Evolutionary conservation across 345 rosid species (phyloP).

Genomic region (Salix koriyanagi): DNA sequence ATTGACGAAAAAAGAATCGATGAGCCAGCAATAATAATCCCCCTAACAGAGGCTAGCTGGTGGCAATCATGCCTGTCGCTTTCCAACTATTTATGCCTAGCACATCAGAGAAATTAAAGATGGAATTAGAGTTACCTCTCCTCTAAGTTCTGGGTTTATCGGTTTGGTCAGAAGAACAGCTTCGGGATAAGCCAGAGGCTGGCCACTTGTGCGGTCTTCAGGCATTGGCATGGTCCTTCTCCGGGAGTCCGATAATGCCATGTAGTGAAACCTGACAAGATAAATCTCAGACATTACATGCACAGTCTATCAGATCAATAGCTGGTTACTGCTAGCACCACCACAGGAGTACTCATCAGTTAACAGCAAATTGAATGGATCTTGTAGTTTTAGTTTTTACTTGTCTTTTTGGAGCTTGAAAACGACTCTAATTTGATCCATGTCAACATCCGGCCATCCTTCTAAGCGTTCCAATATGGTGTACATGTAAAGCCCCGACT

Average conservation of each 20-base stretch:
- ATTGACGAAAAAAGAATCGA: not conserved
- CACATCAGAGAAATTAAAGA: not conserved
- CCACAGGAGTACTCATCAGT: no score
- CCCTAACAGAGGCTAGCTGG: no score
- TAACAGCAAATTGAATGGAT: not conserved
- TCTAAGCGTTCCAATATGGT: conserved; percentile 59
- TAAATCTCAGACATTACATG: no score
- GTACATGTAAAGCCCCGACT: conserved; percentile 64
- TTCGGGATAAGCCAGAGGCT: conserved; percentile 11
- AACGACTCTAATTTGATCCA: conserved; percentile 82
- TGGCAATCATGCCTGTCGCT: not conserved
- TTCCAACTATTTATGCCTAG: no score
- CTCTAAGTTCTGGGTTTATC: conserved; percentile 4
- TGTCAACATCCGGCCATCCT: conserved; percentile 81
- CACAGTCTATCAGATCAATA: no score
- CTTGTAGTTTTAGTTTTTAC: conserved; percentile 25
- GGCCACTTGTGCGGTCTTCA: conserved; percentile 9
- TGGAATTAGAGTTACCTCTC: conserved; percentile 7
- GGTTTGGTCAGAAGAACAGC: conserved; percentile 16
- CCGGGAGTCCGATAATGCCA: conserved; percentile 68
- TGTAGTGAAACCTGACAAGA: conserved; percentile 55
- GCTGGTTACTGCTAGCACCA: no score
- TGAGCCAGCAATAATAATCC: not conserved
- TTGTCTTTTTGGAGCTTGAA: conserved; percentile 59
- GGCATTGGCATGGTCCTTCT: conserved; percentile 72